Conservation (phyloP, 2,329 filamentous ascomycete genomes). For the Pseudocercospora eumusae region DNA sequence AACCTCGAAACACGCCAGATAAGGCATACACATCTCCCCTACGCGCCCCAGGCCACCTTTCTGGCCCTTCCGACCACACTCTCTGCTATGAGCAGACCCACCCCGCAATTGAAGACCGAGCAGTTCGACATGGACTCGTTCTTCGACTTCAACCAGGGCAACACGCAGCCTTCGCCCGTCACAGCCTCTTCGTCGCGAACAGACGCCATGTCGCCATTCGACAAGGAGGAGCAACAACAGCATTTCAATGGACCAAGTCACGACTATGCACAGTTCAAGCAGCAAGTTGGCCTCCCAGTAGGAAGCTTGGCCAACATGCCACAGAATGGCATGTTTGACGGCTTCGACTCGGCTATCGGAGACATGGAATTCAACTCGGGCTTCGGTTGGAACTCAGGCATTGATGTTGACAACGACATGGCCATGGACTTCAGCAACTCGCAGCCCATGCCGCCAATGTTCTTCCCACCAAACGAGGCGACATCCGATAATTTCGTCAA, state of each 20-base stretch:
- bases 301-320: constrained; percentile 79
- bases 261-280: constrained; percentile 92
- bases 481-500: constrained; percentile 64
- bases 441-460: constrained; percentile 59
- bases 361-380: constrained; percentile 62
- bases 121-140: constrained; percentile 44
- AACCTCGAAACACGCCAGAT: not conserved
- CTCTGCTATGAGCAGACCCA: constrained; percentile 30
- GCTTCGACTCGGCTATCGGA: constrained; percentile 60
- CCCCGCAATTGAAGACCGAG: constrained; percentile 39
- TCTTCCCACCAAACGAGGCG: constrained; percentile 54
- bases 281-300: constrained; percentile 89
- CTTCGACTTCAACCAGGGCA: constrained; percentile 44
- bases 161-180: constrained; percentile 35
- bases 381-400: constrained; percentile 59
- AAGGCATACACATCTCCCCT: constrained; percentile 7
- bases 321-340: constrained; percentile 57
- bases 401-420: constrained; percentile 62
- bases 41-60: constrained; percentile 14
- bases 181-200: constrained; percentile 34
- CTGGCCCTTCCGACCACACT: constrained; percentile 1
- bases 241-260: constrained; percentile 68
- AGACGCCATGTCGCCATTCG: constrained; percentile 38
- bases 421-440: constrained; percentile 60
- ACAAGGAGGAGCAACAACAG: constrained; percentile 40